Evolutionary conservation across 257 asterid species (phyloP).

Genomic region (Solanum tacnaense): DNA sequence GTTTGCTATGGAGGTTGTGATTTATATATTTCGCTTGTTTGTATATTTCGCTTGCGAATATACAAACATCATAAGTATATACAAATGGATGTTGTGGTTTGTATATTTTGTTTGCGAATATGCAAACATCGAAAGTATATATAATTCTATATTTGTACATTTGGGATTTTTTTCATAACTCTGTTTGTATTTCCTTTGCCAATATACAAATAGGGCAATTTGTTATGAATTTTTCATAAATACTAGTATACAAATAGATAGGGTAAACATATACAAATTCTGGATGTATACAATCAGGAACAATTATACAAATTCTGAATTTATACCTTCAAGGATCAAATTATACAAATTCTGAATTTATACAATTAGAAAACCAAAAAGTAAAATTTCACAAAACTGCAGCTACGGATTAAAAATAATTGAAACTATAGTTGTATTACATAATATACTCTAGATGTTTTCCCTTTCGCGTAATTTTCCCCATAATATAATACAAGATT

Average conservation of each 20-base stretch:
- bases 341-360: too few relatives aligned
- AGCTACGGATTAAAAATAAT: too few relatives aligned
- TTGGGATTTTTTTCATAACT: too few relatives aligned
- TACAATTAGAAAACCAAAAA: neutral
- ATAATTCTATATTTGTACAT: too few relatives aligned
- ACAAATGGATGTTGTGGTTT: neutral
- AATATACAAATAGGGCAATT: too few relatives aligned
- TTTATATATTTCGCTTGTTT: too few relatives aligned
- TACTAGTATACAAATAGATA: neutral
- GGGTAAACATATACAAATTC: neutral
- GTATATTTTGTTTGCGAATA: too few relatives aligned
- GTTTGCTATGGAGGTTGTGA: neutral
- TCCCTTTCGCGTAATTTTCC: rapidly evolving
- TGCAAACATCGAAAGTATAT: neutral
- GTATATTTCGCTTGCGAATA: neutral
- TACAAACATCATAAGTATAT: neutral
- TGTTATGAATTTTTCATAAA: too few relatives aligned
- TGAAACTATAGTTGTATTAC: neutral
- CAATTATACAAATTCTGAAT: too few relatives aligned
- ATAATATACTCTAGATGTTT: neutral
- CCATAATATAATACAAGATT: neutral
- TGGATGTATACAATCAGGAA: neutral
- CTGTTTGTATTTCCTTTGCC: neutral
- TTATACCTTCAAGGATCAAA: neutral
- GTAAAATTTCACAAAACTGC: rapidly evolving